Percentiles rank a stretch among this genome's conserved stretches.
phyloP scores from a whole-genome alignment of 1,284 basidiomycete genomes.

The Austroboletus novae-zelandiae region DNA sequence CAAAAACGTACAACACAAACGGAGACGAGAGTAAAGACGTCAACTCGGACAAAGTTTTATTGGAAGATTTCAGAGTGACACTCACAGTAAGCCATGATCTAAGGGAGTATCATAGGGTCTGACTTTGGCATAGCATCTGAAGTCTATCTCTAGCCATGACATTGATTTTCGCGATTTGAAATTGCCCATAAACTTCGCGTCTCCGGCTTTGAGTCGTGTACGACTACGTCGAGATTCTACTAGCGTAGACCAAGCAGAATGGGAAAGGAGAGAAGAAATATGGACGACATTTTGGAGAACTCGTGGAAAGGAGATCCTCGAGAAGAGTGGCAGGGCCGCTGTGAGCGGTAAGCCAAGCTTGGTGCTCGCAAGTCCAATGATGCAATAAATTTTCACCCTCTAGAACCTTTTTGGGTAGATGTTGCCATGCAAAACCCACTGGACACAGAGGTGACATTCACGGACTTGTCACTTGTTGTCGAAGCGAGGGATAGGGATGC shows the following conservation, averaged over 20 bases:
- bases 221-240: conserved; percentile 51
- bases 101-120: background rate
- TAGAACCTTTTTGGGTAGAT: conserved; percentile 78
- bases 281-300: conserved; percentile 64
- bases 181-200: conserved; percentile 60
- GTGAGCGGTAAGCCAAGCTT: conserved; percentile 52
- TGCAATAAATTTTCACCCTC: background rate
- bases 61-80: conserved; percentile 80
- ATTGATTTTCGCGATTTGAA: conserved; percentile 42
- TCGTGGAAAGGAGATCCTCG: conserved; percentile 51
- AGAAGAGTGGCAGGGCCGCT: conserved; percentile 53
- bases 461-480: conserved; percentile 56
- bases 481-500: conserved; percentile 36
- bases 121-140: conserved; percentile 56
- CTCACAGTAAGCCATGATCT: conserved; percentile 50
- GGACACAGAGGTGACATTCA: conserved; percentile 63
- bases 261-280: conserved; percentile 59
- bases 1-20: conserved; percentile 19
- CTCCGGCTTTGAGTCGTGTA: conserved; percentile 49
- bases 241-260: conserved; percentile 44
- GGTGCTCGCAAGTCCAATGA: background rate
- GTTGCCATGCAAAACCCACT: conserved; percentile 66
- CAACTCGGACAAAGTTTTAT: conserved; percentile 56
- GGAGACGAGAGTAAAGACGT: conserved; percentile 24
- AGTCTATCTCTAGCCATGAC: conserved; percentile 46